These are phyloP conservation scores for Syzygium syzygioides DNA, from an alignment of 441 rosid genomes.

Conservation along the genomic window DNA sequence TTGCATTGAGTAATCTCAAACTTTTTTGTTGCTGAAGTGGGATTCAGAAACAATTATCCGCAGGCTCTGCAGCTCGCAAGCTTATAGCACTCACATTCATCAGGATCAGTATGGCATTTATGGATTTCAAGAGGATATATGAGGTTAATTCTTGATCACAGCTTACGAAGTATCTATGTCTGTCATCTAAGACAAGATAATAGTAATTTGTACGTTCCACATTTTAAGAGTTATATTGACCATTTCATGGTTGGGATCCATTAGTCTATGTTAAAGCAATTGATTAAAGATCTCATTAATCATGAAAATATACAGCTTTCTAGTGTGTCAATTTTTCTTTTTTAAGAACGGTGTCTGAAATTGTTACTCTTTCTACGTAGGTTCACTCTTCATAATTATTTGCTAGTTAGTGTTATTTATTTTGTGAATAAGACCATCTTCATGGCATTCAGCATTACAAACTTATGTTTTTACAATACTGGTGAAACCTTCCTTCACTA, in stretches of 20 bases:
- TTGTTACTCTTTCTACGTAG: not conserved
- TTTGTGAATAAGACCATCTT: not conserved
- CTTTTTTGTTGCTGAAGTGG: slow-evolving; percentile 43
- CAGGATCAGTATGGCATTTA: slow-evolving; percentile 62
- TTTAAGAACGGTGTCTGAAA: not conserved
- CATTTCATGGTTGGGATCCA: not conserved
- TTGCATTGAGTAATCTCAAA: not conserved
- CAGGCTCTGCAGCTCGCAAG: slow-evolving; percentile 63
- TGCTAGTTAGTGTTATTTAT: not conserved
- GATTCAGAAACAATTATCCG: slow-evolving; percentile 75
- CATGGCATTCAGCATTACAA: not conserved
- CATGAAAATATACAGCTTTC: not conserved
- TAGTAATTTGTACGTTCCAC: not conserved
- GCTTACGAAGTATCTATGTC: not conserved
- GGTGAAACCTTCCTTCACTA: not conserved
- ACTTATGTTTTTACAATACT: not conserved
- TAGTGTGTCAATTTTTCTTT: not conserved
- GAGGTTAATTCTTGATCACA: slow-evolving; percentile 42
- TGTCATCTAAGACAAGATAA: not conserved
- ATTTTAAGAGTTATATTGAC: not conserved
- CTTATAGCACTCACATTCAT: slow-evolving; percentile 57
- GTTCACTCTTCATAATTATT: not conserved
- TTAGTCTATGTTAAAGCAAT: not conserved
- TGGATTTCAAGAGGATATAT: slow-evolving; percentile 57
- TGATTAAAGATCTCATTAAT: not conserved